Base-by-base conservation (phyloP, 106 monocot genomes). In the Dendrobium nobile region DNA sequence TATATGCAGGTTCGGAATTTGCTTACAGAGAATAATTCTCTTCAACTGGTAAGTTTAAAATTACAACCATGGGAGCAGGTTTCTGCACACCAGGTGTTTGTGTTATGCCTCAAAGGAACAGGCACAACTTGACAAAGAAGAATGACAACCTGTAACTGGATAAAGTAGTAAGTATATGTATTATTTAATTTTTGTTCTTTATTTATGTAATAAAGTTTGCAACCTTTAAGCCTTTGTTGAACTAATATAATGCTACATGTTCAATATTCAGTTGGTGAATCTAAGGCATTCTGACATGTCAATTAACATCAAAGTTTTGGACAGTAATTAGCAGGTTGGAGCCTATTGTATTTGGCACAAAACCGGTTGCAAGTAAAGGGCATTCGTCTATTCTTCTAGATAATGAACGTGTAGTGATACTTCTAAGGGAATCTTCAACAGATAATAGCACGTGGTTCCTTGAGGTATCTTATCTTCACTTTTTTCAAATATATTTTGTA, bases 391-490 rank as follows among this genome's bases (percentile, higher is more conserved):
- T 90, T 80, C 78, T 86, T 81, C 56, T 89, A 8, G 86, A 85
- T 48, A 79, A 86, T 18, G 88, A 89, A 20, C 78, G 86, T 61
- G 86, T 94, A 75, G 79, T 94, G 80, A 79, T 96, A 77, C 58
- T 96, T 43, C 89, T 86, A 55, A 79, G 75, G 80, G 86, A 89
- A 58, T 81, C 85, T 72, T 28, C 77, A 4, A 41, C 78, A 47
- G 86, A 86, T 78, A 92, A 93, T 22, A 89, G 87, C 65, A 72
- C 73, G 78, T 90, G 93, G 93, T 94, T 96, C 80, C 87, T 96
- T 68, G 96, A 96, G 96, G 96, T 96, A 81, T 82, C 80, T 42
- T 74, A 68, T 73, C 80, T 55, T 18, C 27, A 40, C 47, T 28
- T 28, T 67, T 70, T 33, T 33, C 8, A 28, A 8, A 33, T 33